Percentiles rank a stretch among this genome's conserved stretches.
Conservation (phyloP, 75 land plant species). For the Pinus taeda region DNA sequence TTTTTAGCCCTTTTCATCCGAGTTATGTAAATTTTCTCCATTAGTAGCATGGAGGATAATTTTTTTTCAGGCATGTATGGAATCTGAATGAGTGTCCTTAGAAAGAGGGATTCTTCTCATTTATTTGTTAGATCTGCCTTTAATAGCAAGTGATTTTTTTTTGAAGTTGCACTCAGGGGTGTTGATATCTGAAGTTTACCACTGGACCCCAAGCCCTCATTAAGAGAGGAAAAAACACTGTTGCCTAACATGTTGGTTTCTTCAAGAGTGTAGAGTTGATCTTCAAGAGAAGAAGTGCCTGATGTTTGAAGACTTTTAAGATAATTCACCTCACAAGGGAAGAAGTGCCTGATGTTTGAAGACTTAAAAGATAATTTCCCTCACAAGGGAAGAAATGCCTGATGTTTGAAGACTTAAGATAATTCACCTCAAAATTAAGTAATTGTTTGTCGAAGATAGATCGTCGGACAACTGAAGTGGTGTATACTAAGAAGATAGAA, state of each 20-base stretch:
- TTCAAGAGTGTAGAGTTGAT: slow-evolving; percentile 8
- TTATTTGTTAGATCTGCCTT: slow-evolving; percentile 8
- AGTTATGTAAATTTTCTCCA: background rate
- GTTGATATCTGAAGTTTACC: slow-evolving; percentile 1
- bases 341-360: slow-evolving; percentile 9
- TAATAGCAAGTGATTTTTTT: slow-evolving; percentile 7
- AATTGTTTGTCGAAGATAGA: slow-evolving; percentile 10
- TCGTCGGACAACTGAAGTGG: slow-evolving; percentile 9
- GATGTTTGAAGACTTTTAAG: slow-evolving; percentile 12
- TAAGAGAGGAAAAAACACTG: background rate
- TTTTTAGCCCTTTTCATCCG: background rate
- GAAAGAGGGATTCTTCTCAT: background rate
- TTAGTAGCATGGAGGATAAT: background rate
- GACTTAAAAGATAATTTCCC: slow-evolving; percentile 11
- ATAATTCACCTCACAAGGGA: slow-evolving; percentile 10
- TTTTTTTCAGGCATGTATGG: background rate
- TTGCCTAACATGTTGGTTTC: slow-evolving; percentile 12
- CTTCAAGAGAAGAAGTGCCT: slow-evolving; percentile 6
- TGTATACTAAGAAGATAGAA: slow-evolving; percentile 6
- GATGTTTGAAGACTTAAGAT: slow-evolving; percentile 12
- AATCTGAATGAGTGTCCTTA: slow-evolving; percentile 6
- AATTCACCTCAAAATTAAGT: slow-evolving; percentile 7
- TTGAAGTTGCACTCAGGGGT: slow-evolving; percentile 12
- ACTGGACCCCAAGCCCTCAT: background rate
- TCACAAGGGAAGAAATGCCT: slow-evolving; percentile 9